These are phyloP conservation scores for Starmerella roubikii DNA, from an alignment of 805 yeast genomes.

Conservation along the genomic window DNA sequence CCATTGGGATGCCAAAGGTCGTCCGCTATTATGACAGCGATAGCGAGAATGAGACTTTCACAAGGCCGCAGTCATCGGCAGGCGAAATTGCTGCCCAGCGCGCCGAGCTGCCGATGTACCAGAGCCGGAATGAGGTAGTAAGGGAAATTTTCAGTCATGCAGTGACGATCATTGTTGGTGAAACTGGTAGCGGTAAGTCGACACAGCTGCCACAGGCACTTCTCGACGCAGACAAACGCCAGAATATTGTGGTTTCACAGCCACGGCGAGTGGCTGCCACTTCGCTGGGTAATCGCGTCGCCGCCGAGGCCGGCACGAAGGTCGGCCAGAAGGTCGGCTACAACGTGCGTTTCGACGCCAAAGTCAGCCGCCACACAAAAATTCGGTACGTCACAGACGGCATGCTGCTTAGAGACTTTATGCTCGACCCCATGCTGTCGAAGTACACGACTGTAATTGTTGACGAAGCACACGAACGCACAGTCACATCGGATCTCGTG, in stretches of 20 bases:
- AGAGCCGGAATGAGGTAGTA: slow-evolving; percentile 50
- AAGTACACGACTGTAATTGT: slow-evolving; percentile 66
- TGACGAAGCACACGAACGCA: slow-evolving; percentile 97
- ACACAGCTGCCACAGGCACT: slow-evolving; percentile 91
- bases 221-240: slow-evolving; percentile 32
- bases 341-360: slow-evolving; percentile 80
- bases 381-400: slow-evolving; percentile 90
- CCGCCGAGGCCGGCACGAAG: slow-evolving; percentile 68
- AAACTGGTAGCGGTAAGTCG: slow-evolving; percentile 96
- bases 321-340: slow-evolving; percentile 82
- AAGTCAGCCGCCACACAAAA: slow-evolving; percentile 44
- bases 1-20: slow-evolving; percentile 11
- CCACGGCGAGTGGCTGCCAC: slow-evolving; percentile 98
- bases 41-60: neutral
- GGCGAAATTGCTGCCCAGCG: slow-evolving; percentile 8
- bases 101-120: slow-evolving; percentile 52
- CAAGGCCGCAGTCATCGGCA: neutral
- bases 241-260: slow-evolving; percentile 79
- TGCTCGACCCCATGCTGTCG: slow-evolving; percentile 52
- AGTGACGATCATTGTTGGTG: slow-evolving; percentile 80
- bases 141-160: slow-evolving; percentile 40
- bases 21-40: slow-evolving; percentile 15
- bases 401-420: slow-evolving; percentile 84
- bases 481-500: slow-evolving; percentile 76
- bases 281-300: slow-evolving; percentile 80